Percentiles rank a stretch among this genome's conserved stretches.
Evolutionary conservation across 345 rosid genomes (phyloP).

Genomic region (Arabis alpina): DNA sequence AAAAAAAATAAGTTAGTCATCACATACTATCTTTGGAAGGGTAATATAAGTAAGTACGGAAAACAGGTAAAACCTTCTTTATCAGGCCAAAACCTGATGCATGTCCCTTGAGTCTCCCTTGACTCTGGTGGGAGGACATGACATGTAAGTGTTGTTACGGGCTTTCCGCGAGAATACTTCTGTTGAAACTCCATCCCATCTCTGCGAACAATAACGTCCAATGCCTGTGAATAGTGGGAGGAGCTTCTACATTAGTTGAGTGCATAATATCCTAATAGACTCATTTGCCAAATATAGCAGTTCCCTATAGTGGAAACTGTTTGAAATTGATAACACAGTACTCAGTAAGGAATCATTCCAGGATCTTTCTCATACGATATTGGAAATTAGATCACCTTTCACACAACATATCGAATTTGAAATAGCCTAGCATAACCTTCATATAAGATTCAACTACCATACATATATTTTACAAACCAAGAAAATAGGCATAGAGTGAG

Average conservation of each 20-base stretch:
- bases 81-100: constrained; percentile 95
- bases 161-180: constrained; percentile 90
- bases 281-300: constrained; percentile 12
- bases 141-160: constrained; percentile 62
- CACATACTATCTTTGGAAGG: constrained; percentile 18
- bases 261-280: background rate
- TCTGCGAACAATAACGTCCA: constrained; percentile 93
- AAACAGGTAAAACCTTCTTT: constrained; percentile 63
- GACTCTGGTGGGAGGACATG: constrained; percentile 65
- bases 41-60: constrained; percentile 3
- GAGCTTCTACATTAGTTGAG: constrained; percentile 23
- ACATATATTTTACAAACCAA: background rate
- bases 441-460: constrained; percentile 12
- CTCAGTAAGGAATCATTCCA: constrained; percentile 2
- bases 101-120: constrained; percentile 66
- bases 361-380: background rate
- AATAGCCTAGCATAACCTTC: constrained; percentile 17
- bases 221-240: constrained; percentile 47
- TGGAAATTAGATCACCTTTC: background rate
- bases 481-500: background rate
- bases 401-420: background rate
- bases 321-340: constrained; percentile 11
- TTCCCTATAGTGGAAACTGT: background rate
- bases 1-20: constrained; percentile 23
- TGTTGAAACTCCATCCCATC: constrained; percentile 82